Evolutionary conservation across 768 basidiomycete species (phyloP).

Genomic region (Chalciporus sphaerocephalus): DNA sequence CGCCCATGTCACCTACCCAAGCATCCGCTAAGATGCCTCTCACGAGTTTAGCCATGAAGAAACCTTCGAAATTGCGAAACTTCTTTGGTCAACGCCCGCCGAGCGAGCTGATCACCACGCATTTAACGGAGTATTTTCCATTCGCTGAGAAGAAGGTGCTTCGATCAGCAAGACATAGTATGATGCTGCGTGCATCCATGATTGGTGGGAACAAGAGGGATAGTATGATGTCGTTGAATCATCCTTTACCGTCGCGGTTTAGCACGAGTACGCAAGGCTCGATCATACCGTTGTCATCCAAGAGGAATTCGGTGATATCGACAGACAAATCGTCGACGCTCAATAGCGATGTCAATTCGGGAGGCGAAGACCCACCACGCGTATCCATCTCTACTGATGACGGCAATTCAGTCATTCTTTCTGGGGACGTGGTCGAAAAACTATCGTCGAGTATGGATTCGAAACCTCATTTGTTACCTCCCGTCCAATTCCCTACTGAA

Average conservation of each 20-base stretch:
- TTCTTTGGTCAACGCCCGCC: conserved; percentile 99
- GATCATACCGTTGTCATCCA: conserved; percentile 45
- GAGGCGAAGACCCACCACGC: conserved; percentile 56
- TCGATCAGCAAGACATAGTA: conserved; percentile 84
- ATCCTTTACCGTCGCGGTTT: conserved; percentile 36
- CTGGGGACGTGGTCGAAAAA: conserved; percentile 43
- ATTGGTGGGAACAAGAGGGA: conserved; percentile 44
- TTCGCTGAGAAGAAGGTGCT: conserved; percentile 87
- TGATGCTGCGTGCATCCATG: conserved; percentile 59
- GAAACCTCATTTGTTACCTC: conserved; percentile 63
- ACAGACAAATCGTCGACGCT: conserved; percentile 32
- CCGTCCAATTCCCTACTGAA: conserved; percentile 73
- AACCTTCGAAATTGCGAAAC: conserved; percentile 76
- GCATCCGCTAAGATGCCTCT: conserved; percentile 17
- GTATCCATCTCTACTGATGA: conserved; percentile 75
- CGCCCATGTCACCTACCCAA: conserved; percentile 49
- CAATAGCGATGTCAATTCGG: conserved; percentile 16
- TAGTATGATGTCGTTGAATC: conserved; percentile 43
- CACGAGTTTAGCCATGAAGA: conserved; percentile 29
- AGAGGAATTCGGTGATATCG: conserved; percentile 37
- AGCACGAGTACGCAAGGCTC: conserved; percentile 34
- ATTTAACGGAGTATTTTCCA: conserved; percentile 94
- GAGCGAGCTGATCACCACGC: conserved; percentile 92
- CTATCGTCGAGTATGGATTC: conserved; percentile 23
- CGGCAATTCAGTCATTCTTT: conserved; percentile 60